phyloP scores from a whole-genome alignment of 1,284 basidiomycete genomes.

The Golubevia pallescens region DNA sequence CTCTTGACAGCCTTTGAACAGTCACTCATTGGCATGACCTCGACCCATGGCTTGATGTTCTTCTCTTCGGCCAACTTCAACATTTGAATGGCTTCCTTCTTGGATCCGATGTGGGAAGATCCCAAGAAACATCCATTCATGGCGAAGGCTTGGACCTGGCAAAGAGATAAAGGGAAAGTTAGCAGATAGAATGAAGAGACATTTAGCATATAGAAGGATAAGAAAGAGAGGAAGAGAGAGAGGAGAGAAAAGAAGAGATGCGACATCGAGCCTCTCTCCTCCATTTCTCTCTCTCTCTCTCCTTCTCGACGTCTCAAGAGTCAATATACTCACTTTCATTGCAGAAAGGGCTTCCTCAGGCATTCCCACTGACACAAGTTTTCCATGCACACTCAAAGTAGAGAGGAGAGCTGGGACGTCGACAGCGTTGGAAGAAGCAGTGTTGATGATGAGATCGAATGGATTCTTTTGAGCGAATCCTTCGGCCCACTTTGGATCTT shows the following conservation, averaged over 20 bases:
- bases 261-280: neutral
- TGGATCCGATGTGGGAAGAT: constrained; percentile 71
- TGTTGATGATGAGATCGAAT: constrained; percentile 74
- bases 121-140: constrained; percentile 66
- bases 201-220: constrained; percentile 65
- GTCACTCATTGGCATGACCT: constrained; percentile 71
- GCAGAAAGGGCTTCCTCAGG: no score
- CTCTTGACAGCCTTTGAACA: constrained; percentile 70
- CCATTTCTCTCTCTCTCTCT: no score
- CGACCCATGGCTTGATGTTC: constrained; percentile 68
- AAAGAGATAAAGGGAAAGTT: constrained; percentile 21
- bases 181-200: constrained; percentile 51
- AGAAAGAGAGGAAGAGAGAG: constrained; percentile 64
- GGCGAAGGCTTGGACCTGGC: constrained; percentile 65
- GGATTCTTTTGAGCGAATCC: constrained; percentile 32
- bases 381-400: constrained; percentile 69
- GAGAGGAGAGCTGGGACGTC: constrained; percentile 67
- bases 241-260: neutral
- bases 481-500: constrained; percentile 48
- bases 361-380: constrained; percentile 70
- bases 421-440: constrained; percentile 66
- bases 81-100: constrained; percentile 72
- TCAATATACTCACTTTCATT: no score
- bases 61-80: constrained; percentile 71
- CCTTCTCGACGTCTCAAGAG: constrained; percentile 42